Base-by-base conservation (phyloP, 805 yeast genomes). In the Naumovozyma castellii region DNA sequence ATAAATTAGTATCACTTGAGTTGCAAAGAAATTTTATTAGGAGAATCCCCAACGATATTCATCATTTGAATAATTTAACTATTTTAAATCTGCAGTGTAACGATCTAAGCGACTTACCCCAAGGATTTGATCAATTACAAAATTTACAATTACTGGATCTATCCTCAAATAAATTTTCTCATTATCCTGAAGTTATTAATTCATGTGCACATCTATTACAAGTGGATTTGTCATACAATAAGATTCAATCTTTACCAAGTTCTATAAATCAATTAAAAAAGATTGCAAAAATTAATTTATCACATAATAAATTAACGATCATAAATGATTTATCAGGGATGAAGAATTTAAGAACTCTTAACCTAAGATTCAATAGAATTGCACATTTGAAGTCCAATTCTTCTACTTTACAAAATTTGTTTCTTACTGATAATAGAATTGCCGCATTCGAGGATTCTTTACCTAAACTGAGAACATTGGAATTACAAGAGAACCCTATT, bases 221-320 rank as follows among this genome's bases (percentile, higher is more conserved):
- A 39, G 67, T 92, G 46, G 94, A 90, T 54, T 54, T 90, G 33
- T 84, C 95, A 0, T 88, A 85, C 61, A 92, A 92, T 59, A 74
- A 75, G 38, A 72, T 92, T 20, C 61, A 70, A 2, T 43, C 43
- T 2, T 48, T 92, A 1, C 94, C 97, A 0, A 67, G 61, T 10
- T 68, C 78, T 2, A 69, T 86, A 25, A 74, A 77, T 13, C 66
- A 72, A 17, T 63, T 90, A 43, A 65, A 62, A 1, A 74, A 78
- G 18, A 66, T 92, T 33, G 78, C 78, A 36, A 78, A 76, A 44
- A 69, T 90, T 47, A 81, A 80, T 48, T 62, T 88, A 33, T 79
- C 88, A 27, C 85, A 87, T 40, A 88, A 88, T 53, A 71, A 68
- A 41, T 64, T 88, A 37, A 52, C 53, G 2, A 35, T 36, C 12